Evolutionary conservation across 1,284 basidiomycete species (phyloP).

Genomic region (Trichosporon inkin): DNA sequence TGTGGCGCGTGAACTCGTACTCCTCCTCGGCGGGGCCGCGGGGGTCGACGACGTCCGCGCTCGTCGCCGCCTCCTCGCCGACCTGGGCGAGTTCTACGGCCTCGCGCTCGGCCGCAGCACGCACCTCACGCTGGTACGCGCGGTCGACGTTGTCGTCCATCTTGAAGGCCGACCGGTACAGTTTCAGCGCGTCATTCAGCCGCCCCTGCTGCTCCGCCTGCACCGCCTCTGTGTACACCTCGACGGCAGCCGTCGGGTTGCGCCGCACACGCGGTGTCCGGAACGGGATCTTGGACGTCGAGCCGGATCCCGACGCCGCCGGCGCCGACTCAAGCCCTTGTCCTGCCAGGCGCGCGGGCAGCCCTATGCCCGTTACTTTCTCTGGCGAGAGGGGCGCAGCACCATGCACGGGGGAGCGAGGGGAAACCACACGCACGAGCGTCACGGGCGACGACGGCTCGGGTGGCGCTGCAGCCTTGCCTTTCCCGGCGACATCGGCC

Average conservation of each 20-base stretch:
- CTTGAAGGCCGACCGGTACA: conserved; percentile 75
- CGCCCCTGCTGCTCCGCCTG: conserved; percentile 67
- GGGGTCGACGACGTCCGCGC: conserved; percentile 38
- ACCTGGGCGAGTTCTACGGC: background rate
- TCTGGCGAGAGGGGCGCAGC: background rate
- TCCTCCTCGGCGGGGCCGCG: conserved; percentile 31
- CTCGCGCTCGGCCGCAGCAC: conserved; percentile 7
- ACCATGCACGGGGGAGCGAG: background rate
- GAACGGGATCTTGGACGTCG: conserved; percentile 15
- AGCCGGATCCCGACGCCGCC: background rate
- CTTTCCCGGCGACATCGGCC: conserved; percentile 7
- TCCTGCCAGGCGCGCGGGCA: background rate
- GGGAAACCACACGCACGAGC: background rate
- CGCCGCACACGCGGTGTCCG: conserved; percentile 18
- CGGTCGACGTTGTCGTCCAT: conserved; percentile 55
- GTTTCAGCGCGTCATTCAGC: conserved; percentile 65
- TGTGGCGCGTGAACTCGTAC: conserved; percentile 45
- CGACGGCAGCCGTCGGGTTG: conserved; percentile 54
- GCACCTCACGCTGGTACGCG: conserved; percentile 28
- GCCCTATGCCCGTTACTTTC: conserved; percentile 1
- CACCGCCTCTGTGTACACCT: conserved; percentile 65
- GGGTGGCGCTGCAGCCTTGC: conserved; percentile 11
- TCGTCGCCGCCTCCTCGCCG: conserved; percentile 18
- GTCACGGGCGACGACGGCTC: background rate
- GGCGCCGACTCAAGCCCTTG: background rate